A percentile compares a stretch with the other conserved stretches of the same genome.
Evolutionary conservation across 2,329 filamentous ascomycete species (phyloP).

Genomic region (Aspergillus piperis): DNA sequence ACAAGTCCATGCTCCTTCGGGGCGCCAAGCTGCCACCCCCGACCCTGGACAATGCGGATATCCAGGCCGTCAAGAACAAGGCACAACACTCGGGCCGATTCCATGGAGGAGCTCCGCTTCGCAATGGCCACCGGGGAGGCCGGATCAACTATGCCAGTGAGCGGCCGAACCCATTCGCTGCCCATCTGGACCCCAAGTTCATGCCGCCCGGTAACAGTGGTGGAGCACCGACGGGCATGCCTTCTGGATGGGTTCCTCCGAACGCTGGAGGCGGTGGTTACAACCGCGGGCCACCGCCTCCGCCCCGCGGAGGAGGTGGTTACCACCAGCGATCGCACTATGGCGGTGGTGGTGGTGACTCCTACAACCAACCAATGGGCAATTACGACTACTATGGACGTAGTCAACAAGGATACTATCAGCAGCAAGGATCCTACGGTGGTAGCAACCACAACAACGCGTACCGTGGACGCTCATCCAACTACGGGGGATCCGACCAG

Average conservation of each 20-base stretch:
- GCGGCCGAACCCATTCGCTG: slow-evolving; percentile 48
- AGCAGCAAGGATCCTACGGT: slow-evolving; percentile 25
- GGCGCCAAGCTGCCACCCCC: slow-evolving; percentile 74
- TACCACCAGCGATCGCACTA: slow-evolving; percentile 21
- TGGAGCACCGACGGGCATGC: slow-evolving; percentile 32
- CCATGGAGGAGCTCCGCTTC: slow-evolving; percentile 67
- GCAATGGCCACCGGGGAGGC: slow-evolving; percentile 49
- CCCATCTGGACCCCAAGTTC: slow-evolving; percentile 50
- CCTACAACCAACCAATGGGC: slow-evolving; percentile 25
- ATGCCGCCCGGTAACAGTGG: slow-evolving; percentile 34
- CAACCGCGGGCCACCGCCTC: slow-evolving; percentile 41
- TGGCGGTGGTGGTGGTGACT: slow-evolving; percentile 16
- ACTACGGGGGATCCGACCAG: slow-evolving; percentile 29
- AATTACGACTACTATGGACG: slow-evolving; percentile 30
- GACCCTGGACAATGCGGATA: slow-evolving; percentile 72
- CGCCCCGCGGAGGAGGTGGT: slow-evolving; percentile 37
- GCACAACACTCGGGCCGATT: slow-evolving; percentile 66
- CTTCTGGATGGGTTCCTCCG: slow-evolving; percentile 39
- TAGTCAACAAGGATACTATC: slow-evolving; percentile 24
- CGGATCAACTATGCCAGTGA: slow-evolving; percentile 56
- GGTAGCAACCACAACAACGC: slow-evolving; percentile 13
- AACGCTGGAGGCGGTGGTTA: slow-evolving; percentile 32
- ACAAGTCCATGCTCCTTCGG: slow-evolving; percentile 92
- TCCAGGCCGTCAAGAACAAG: slow-evolving; percentile 70
- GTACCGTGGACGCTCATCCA: slow-evolving; percentile 29